Conservation (phyloP, 2,329 filamentous ascomycete species). For the Fusarium nanum region DNA sequence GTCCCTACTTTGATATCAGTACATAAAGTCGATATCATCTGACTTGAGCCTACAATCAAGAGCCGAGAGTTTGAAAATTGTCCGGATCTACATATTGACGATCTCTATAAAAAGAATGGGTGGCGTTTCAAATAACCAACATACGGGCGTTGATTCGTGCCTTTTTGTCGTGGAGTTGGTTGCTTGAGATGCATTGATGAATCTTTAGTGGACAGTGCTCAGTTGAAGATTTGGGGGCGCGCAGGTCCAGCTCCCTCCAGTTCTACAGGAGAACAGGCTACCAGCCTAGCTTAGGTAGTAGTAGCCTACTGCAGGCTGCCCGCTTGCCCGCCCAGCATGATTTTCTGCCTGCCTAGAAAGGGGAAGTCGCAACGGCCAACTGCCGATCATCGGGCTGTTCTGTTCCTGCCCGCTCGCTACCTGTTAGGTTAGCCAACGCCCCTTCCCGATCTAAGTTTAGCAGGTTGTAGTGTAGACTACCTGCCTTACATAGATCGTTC, state of each 20-base stretch:
- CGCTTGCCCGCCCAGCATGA: neutral
- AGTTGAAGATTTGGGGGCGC: slow-evolving; percentile 16
- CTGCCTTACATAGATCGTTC: neutral
- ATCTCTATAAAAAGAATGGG: neutral
- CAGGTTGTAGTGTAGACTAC: neutral
- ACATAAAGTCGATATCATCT: neutral
- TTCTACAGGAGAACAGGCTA: neutral
- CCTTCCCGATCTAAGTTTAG: slow-evolving; percentile 30
- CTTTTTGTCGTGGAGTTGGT: neutral
- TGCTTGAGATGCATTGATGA: slow-evolving; percentile 3
- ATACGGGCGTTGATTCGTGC: neutral
- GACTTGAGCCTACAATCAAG: neutral
- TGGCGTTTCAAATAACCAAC: neutral
- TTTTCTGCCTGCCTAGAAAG: slow-evolving; percentile 7
- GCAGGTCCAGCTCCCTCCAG: neutral
- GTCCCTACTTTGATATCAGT: neutral
- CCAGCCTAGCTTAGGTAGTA: neutral
- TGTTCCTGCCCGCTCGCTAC: neutral
- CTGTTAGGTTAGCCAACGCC: slow-evolving; percentile 1
- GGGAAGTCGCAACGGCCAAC: slow-evolving; percentile 26
- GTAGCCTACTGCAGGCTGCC: neutral
- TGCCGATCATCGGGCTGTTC: slow-evolving; percentile 36
- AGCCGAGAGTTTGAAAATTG: neutral
- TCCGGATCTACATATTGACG: neutral
- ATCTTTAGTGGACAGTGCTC: slow-evolving; percentile 24